Base-by-base conservation (phyloP, 805 yeast species). In the Candida silvicultrix region DNA sequence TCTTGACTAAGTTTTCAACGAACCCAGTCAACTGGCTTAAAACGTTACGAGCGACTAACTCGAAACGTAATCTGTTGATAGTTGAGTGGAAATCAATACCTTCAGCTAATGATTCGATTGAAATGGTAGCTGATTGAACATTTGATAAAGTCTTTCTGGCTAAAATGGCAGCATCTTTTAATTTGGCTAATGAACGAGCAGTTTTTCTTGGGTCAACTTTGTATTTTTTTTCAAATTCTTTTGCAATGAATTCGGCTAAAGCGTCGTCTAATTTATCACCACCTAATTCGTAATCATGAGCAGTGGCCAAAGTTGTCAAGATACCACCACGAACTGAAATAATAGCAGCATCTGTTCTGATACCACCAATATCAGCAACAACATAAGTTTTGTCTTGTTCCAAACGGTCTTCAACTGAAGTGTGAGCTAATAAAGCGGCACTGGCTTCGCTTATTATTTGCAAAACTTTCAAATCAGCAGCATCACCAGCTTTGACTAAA, bases 301-400 rank as follows among this genome's bases (percentile, higher is more conserved):
- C 80, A 54, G 97, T 88, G 49, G 95, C 84, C 57, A 94, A 74
- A 41, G 89, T 74, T 46, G 99, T 92, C 70, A 87, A 76, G 55
- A 94, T 79, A 60, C 99, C 99, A 53, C 96, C 96, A 73, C 97
- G 83, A 45, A 84, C 86, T 37, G 97, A 82, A 58, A 94, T 73
- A 43, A 94, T 90, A 49, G 98, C 96, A 51, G 90, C 97, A 64
- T 94, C 98, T 38, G 96, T 83, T 70, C 98, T 80, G 57, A 89
- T 77, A 63, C 96, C 97, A 66, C 99, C 99, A 60, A 94, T 87
- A 68, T 94, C 99, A 45, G 95, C 95, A 56, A 94, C 97, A 42
- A 89, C 95, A 60, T 83, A 83, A 49, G 87, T 68, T 73, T 84
- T 84, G 69, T 89, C 95, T 54, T 79, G 69, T 46, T 52, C 48